A percentile compares a stretch with the other conserved stretches of the same genome.
Evolutionary conservation across 164 flowering plant species (phyloP).

Genomic region (Stephania cephalantha): DNA sequence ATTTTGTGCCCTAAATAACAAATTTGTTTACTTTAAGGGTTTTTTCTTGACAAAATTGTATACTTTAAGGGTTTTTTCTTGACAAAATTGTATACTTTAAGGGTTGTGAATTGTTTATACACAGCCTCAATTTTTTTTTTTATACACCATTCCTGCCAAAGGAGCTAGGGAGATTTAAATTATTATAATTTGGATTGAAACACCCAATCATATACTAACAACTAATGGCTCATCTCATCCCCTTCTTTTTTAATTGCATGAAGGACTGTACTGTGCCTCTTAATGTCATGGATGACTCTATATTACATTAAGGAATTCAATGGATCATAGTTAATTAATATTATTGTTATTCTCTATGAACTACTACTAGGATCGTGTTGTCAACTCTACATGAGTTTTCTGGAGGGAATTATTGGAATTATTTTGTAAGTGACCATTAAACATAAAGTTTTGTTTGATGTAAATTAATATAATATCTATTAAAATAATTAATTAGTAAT

Average conservation of each 20-base stretch:
- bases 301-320: background rate
- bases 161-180: background rate
- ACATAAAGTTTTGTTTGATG: no score
- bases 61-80: background rate
- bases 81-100: no score
- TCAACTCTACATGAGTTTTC: background rate
- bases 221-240: slow-evolving; percentile 4
- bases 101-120: no score
- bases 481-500: no score
- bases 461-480: no score
- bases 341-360: background rate
- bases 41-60: background rate
- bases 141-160: background rate
- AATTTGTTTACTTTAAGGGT: background rate
- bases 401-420: background rate
- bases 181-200: slow-evolving; percentile 3
- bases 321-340: background rate
- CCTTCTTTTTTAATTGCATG: slow-evolving; percentile 9
- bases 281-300: slow-evolving; percentile 27
- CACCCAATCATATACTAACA: slow-evolving; percentile 27
- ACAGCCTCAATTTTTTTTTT: background rate
- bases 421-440: background rate
- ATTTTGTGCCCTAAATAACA: slow-evolving; percentile 5
- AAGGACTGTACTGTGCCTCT: slow-evolving; percentile 4
- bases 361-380: background rate